Base-by-base conservation (phyloP, 352 stramenopile species). In the Globisporangium lucens region DNA sequence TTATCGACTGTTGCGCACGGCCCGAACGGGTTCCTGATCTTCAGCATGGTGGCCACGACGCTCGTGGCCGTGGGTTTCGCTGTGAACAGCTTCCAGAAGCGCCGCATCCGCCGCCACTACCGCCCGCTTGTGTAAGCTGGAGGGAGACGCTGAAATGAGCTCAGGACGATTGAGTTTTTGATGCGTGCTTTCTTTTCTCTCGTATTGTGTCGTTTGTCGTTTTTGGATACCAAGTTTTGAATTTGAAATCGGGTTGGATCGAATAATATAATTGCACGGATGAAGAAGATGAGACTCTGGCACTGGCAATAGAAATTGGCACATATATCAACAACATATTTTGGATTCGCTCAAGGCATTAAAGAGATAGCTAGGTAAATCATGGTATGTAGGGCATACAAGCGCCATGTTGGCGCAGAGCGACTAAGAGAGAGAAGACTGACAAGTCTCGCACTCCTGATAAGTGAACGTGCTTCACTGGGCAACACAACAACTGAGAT, bases 11-110 rank as follows among this genome's bases (percentile, higher is more conserved):
- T 65, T n/a, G 56, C 56, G 56, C 56, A 49, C 56, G 56, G 56
- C 9, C 56, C 56, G 12, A 62, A 62, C n/a, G 60, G 60, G 29
- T 65, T 65, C 47, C 13, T 65, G 60, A 56, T 65, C 41, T 65
- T 65, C 30, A 56, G 60, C 60, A 56, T 53, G 41, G 60, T 65
- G 20, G 60, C 60, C 20, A 56, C 41, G 35, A 56, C 60, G 47
- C 47, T 65, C 27, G 60, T 65, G 41, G 60, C 24, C 22, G 47
- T 65, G 27, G 60, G 41, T 56, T 41, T 65, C 29, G 60, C 47
- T 13, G 43, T 36, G 30, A 53, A 56, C 41, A 65, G 47, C 27
- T 65, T 41, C 41, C 60, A 43, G 30, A 53, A 65, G 47, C 35
- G 60, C 20, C 60, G 47, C 13, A 56, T 65, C n/a, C 60, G 60